Base-by-base conservation (phyloP, 345 rosid species). In the Rhodamnia argentea region DNA sequence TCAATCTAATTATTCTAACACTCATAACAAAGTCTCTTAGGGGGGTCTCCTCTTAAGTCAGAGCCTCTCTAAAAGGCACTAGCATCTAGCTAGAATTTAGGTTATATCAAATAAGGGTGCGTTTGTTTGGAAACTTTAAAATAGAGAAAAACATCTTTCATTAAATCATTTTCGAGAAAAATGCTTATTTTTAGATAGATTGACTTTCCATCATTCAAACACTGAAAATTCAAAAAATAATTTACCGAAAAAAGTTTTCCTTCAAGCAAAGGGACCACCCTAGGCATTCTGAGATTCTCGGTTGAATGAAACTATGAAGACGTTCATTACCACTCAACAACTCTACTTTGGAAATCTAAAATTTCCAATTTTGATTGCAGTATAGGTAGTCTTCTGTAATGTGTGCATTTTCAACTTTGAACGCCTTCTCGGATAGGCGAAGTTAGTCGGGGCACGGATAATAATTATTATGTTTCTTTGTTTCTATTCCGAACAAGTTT, bases 181-280 rank as follows among this genome's bases (percentile, higher is more conserved):
- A 29, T 29, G 10, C 12, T 7, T 62, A 15, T 37, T 37, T 37
- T 2, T 37, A 37, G 40, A 37, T 37, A 2, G 40, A 62, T 27
- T 62, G 27, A 5, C 0, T 29, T 27, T 62, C 4, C 40, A 2
- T 62, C 23, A 64, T 29, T 9, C 3, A 64, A 64, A 29, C 5
- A 64, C 11, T 0, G 3, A 1, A 16, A 64, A 29, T 22, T 29
- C 23, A 9, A 0, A 16, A 16, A 70, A 32, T 1, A 4, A 70
- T 4, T 37, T 70, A 13, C 0, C 13, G 5, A 37, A 70, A 32
- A 18, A 0, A 4, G 1, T 18, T 2, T 70, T 70, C 2, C 1
- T 70, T 16, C 78, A 32, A 70, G 9, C 26, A 37, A 9, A 37
- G 0, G 0, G 24, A 70, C 23, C 42, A 18, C 23, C 22, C 47